phyloP scores from a whole-genome alignment of 306 rosid genomes.

The Echinosophora koreensis region DNA sequence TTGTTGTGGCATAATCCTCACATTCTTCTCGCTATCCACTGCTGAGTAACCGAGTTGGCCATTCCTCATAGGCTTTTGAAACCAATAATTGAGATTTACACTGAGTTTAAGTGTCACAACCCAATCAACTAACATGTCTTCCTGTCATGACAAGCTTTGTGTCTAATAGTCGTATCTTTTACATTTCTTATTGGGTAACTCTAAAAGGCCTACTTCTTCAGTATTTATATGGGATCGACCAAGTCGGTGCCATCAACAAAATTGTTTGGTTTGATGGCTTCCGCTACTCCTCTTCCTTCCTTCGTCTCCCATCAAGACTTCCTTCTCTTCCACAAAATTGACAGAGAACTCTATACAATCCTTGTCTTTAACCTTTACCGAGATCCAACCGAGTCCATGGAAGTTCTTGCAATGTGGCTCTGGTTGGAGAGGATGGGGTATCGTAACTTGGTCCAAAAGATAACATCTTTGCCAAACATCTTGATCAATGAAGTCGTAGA shows the following conservation, averaged over 20 bases:
- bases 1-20: not conserved
- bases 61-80: too few species aligned
- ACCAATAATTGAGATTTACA: too few species aligned
- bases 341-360: conserved; percentile 61
- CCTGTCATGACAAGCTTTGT: not conserved
- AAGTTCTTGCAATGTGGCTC: conserved; percentile 67
- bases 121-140: not conserved
- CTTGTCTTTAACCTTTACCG: conserved; percentile 57
- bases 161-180: too few species aligned
- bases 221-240: conserved; percentile 4
- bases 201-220: too few species aligned
- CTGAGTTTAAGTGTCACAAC: not conserved
- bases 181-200: too few species aligned
- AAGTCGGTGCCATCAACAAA: too few species aligned
- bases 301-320: conserved; percentile 58
- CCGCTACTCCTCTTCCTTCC: not conserved
- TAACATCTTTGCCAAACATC: conserved; percentile 50
- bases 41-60: too few species aligned
- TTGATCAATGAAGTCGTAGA: conserved; percentile 71
- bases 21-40: too few species aligned
- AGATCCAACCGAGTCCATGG: conserved; percentile 72
- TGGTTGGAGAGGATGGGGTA: conserved; percentile 78
- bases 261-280: conserved; percentile 15
- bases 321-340: conserved; percentile 60
- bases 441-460: conserved; percentile 49